A percentile compares a stretch with the other conserved stretches of the same genome.
Conservation (phyloP, 768 basidiomycete species). For the Auricularia heimuer region DNA sequence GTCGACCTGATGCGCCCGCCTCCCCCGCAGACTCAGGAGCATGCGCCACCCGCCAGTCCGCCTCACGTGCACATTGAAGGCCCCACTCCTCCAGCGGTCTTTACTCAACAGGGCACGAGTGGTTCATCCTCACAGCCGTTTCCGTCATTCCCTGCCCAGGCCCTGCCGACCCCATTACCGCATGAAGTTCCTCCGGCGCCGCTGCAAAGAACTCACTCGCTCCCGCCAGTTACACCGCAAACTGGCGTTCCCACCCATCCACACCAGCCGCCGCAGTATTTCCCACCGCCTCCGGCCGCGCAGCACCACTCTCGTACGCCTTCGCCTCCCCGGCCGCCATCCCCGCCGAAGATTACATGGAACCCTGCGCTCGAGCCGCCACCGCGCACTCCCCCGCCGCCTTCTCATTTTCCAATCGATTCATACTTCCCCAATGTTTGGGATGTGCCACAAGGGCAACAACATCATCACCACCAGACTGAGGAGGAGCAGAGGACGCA, state of each 20-base stretch:
- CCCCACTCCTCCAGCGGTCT: not conserved
- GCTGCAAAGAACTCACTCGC: slow-evolving; percentile 35
- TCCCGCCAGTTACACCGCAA: slow-evolving; percentile 30
- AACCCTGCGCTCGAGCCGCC: slow-evolving; percentile 75
- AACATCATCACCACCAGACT: slow-evolving; percentile 18
- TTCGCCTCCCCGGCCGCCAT: slow-evolving; percentile 33
- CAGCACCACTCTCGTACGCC: slow-evolving; percentile 15
- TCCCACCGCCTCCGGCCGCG: not conserved
- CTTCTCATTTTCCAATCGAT: slow-evolving; percentile 55
- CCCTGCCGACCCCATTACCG: slow-evolving; percentile 51
- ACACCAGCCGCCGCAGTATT: not conserved
- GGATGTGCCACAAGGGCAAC: slow-evolving; percentile 49
- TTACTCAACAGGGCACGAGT: not conserved
- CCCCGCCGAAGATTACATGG: slow-evolving; percentile 65
- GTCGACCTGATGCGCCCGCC: slow-evolving; percentile 73
- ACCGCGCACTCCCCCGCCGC: slow-evolving; percentile 46
- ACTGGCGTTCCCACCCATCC: not conserved
- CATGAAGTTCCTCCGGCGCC: slow-evolving; percentile 58
- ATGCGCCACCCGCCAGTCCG: slow-evolving; percentile 2
- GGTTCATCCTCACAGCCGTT: not conserved
- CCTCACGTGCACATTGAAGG: not conserved
- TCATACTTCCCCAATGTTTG: slow-evolving; percentile 80
- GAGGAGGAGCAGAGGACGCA: slow-evolving; percentile 19
- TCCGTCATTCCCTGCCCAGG: slow-evolving; percentile 13
- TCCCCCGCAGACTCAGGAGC: slow-evolving; percentile 9